Percentiles rank a stretch among this genome's conserved stretches.
Conservation (phyloP, 2,329 filamentous ascomycete species). For the Fusarium mangiferae region DNA sequence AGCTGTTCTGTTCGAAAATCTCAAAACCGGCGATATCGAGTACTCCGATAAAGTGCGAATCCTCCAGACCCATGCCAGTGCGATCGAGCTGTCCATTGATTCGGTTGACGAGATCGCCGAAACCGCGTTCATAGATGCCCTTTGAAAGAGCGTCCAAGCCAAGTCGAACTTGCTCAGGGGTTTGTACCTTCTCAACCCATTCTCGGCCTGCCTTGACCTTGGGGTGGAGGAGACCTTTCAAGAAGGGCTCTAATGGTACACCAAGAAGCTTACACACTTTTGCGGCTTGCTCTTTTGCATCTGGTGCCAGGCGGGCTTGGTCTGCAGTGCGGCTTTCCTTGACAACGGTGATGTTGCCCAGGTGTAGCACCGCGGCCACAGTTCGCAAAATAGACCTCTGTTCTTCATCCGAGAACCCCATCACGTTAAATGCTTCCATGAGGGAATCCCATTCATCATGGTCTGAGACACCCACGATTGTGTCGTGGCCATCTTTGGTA, state of each 20-base stretch:
- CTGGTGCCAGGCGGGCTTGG: conserved; percentile 83
- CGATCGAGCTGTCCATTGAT: conserved; percentile 94
- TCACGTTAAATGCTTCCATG: conserved; percentile 92
- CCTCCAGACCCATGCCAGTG: conserved; percentile 83
- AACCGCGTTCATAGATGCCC: conserved; percentile 96
- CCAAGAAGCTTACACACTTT: conserved; percentile 87
- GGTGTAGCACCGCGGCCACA: conserved; percentile 88
- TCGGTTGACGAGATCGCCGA: conserved; percentile 88
- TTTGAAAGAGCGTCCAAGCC: conserved; percentile 92
- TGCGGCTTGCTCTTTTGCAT: conserved; percentile 78
- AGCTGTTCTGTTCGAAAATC: conserved; percentile 98
- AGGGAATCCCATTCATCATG: conserved; percentile 88
- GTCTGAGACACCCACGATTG: conserved; percentile 90
- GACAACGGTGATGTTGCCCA: conserved; percentile 89
- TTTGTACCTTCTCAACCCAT: conserved; percentile 99
- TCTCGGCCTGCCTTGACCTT: conserved; percentile 95
- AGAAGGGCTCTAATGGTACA: conserved; percentile 84
- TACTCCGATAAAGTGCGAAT: conserved; percentile 96
- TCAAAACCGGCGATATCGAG: conserved; percentile 99
- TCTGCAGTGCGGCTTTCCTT: conserved; percentile 93
- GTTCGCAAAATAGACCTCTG: conserved; percentile 86
- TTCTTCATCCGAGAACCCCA: conserved; percentile 90
- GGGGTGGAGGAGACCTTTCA: conserved; percentile 89
- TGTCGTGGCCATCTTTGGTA: conserved; percentile 89
- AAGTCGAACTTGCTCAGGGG: conserved; percentile 92